phyloP scores from a whole-genome alignment of 2,329 filamentous ascomycete genomes.

The Huntiella abstrusa region DNA sequence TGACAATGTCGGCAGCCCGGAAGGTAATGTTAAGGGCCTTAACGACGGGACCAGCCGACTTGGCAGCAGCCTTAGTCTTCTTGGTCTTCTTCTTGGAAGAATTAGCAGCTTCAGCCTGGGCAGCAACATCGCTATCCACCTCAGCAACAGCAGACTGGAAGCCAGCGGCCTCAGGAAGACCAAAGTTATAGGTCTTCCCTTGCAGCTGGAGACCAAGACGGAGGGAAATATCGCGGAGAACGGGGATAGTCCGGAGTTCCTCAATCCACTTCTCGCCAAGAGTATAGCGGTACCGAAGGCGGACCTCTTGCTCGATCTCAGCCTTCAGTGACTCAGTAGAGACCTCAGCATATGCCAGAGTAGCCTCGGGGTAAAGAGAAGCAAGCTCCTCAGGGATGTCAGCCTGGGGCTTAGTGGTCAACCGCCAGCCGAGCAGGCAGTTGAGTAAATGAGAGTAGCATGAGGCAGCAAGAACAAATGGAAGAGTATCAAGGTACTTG shows the following conservation, averaged over 20 bases:
- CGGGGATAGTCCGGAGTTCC: conserved; percentile 53
- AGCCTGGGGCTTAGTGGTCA: conserved; percentile 61
- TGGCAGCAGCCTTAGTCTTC: conserved; percentile 43
- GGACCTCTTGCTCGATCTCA: conserved; percentile 53
- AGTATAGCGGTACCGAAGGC: conserved; percentile 56
- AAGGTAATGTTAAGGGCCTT: conserved; percentile 41
- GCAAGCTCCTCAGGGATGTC: conserved; percentile 60
- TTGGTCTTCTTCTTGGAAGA: conserved; percentile 30
- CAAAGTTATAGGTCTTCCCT: conserved; percentile 37
- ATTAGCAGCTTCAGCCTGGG: conserved; percentile 20
- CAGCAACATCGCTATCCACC: conserved; percentile 18
- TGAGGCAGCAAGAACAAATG: conserved; percentile 59
- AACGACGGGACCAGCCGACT: conserved; percentile 32
- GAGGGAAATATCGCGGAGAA: conserved; percentile 73
- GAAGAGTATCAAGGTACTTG: conserved; percentile 59
- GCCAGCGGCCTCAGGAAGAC: conserved; percentile 8
- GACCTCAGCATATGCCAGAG: conserved; percentile 62
- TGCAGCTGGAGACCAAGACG: conserved; percentile 81
- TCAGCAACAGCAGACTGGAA: conserved; percentile 14
- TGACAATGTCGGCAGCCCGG: conserved; percentile 66
- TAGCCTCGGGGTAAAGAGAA: conserved; percentile 59
- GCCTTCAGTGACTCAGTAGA: conserved; percentile 53
- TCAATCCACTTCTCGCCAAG: conserved; percentile 50
- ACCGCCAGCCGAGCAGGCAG: conserved; percentile 61
- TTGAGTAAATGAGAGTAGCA: conserved; percentile 80